Base-by-base conservation (phyloP, 1,284 basidiomycete genomes). In the Singerocomus inundabilis region DNA sequence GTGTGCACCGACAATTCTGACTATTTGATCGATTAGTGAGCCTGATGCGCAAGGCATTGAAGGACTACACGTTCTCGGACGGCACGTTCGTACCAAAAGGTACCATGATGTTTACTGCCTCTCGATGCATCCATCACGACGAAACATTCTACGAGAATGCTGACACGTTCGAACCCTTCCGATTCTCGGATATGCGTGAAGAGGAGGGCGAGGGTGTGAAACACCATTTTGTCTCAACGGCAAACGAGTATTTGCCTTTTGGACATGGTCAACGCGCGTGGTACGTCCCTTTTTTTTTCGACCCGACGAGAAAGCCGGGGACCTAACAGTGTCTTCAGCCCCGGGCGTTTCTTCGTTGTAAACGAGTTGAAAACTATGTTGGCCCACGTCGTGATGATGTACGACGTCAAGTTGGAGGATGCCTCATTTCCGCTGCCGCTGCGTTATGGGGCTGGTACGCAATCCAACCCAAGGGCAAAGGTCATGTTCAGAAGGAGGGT, bases 71-170 rank as follows among this genome's bases (percentile, higher is more conserved):
- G n/a, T n/a, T n/a, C n/a, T 70, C 71, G 2, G 69, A 75, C 47
- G 76, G 75, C 1, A 70, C 69, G 0, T 57, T 63, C 21, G 37
- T 78, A 5, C 75, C 74, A 1, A 57, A 63, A 18, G 73, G 73
- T 2, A 51, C 63, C 1, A 39, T 50, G 12, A 33, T 73, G 26
- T 48, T 53, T 7, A 57, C 60, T 18, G 57, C 68, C 0, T 18
- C 55, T 1, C 30, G 32, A 12, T 32, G 62, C 0, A 38, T 55
- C 8, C 70, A 72, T 31, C 57, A 44, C 21, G 63, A 72, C 33
- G 48, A 49, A 1, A 37, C 31, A 5, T 44, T 61, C 21, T 70
- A 71, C 51, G 43, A 58, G 3, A 47, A 63, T 37, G 42, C 69
- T 0, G 40, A 57, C 0, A 51, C 38, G n/a, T n/a, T n/a, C n/a